Percentiles rank a stretch among this genome's conserved stretches.
Conservation (phyloP, 1,284 basidiomycete genomes). For the Clitocybe nebularis region DNA sequence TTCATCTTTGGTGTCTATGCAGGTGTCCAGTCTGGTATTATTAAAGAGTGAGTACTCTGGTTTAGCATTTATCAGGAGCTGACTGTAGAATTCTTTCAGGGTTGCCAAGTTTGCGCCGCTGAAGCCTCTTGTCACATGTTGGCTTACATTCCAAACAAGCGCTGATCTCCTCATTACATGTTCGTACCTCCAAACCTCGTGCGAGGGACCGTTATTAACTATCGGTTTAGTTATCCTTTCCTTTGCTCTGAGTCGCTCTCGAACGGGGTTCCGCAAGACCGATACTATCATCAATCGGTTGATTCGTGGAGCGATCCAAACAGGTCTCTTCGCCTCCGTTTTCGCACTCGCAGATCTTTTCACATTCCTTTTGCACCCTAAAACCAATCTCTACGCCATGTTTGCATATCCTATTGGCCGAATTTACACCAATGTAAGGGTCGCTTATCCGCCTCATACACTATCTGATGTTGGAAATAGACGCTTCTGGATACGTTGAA, state of each 20-base stretch:
- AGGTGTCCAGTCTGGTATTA: slow-evolving; percentile 30
- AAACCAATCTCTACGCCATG: slow-evolving; percentile 36
- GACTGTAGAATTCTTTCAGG: slow-evolving; percentile 8
- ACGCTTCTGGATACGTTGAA: slow-evolving; percentile 39
- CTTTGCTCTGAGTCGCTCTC: slow-evolving; percentile 28
- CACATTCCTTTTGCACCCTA: slow-evolving; percentile 27
- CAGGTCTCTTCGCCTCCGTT: slow-evolving; percentile 35
- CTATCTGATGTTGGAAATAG: slow-evolving; percentile 16
- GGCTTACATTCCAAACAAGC: slow-evolving; percentile 35
- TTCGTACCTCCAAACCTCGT: slow-evolving; percentile 14
- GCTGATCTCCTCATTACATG: slow-evolving; percentile 35
- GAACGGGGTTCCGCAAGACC: slow-evolving; percentile 38
- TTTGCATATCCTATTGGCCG: slow-evolving; percentile 38
- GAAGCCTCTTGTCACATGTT: slow-evolving; percentile 28
- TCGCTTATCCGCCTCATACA: slow-evolving; percentile 8
- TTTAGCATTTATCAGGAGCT: background rate
- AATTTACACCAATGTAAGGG: slow-evolving; percentile 37
- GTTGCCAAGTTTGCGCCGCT: slow-evolving; percentile 19
- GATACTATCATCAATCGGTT: slow-evolving; percentile 38
- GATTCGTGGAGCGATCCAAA: slow-evolving; percentile 41
- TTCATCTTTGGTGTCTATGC: slow-evolving; percentile 32
- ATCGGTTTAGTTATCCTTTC: slow-evolving; percentile 24
- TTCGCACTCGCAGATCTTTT: slow-evolving; percentile 40
- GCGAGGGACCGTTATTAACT: background rate
- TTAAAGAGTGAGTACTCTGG: slow-evolving; percentile 26